Percentiles rank a stretch among this genome's conserved stretches.
phyloP scores from a whole-genome alignment of 208 protist species.

The Trypanosoma caninum region DNA sequence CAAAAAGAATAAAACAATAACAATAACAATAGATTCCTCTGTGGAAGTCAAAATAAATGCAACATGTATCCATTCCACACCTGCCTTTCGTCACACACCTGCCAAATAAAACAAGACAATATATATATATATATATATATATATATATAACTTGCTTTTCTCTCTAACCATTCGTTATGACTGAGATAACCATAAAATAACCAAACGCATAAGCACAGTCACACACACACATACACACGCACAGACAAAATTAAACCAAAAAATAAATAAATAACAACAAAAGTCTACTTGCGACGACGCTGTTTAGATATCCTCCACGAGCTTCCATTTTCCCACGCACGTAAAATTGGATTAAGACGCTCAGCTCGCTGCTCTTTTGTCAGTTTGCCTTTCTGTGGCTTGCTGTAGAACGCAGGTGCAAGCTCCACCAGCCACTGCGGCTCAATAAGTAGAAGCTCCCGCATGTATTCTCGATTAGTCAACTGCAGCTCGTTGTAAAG shows the following conservation, averaged over 20 bases:
- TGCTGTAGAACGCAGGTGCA: conserved; percentile 92
- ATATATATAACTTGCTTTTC: too few species aligned
- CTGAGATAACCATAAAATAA: neutral
- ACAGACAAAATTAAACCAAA: too few species aligned
- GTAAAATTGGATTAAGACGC: conserved; percentile 80
- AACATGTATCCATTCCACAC: too few species aligned
- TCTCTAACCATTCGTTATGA: too few species aligned
- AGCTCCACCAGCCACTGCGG: conserved; percentile 93
- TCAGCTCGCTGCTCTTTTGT: conserved; percentile 80
- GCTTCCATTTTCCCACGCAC: conserved; percentile 85
- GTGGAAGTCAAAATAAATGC: too few species aligned
- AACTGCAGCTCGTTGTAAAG: conserved; percentile 97
- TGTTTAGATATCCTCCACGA: conserved; percentile 86
- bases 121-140: too few species aligned
- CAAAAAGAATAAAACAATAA: too few species aligned
- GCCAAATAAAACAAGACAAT: too few species aligned
- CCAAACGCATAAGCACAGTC: neutral
- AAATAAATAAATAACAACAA: conserved; percentile 16
- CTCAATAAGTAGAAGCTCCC: conserved; percentile 91
- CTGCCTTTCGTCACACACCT: too few species aligned
- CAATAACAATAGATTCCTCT: too few species aligned
- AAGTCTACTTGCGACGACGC: conserved; percentile 46
- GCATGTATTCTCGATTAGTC: conserved; percentile 98
- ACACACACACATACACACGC: neutral
- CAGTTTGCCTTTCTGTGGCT: conserved; percentile 58